Percentiles rank a stretch among this genome's conserved stretches.
Evolutionary conservation across 1,284 basidiomycete genomes (phyloP).

Genomic region (Wallemia hederae): DNA sequence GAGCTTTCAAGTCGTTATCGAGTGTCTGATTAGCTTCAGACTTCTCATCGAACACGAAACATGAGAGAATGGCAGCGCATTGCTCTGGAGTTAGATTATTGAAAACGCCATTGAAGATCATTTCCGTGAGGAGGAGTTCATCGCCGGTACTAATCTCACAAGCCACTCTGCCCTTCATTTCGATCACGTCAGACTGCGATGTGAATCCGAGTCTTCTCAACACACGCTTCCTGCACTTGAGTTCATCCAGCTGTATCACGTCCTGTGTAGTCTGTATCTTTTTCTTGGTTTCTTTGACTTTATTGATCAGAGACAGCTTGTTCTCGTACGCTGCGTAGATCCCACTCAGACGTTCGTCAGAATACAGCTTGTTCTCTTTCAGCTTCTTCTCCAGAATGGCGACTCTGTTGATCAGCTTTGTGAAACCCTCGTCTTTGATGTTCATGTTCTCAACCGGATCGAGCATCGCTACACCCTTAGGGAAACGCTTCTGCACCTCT

Average conservation of each 20-base stretch:
- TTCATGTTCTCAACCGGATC: slow-evolving; percentile 91
- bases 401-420: slow-evolving; percentile 72
- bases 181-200: slow-evolving; percentile 63
- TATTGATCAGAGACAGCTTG: slow-evolving; percentile 41
- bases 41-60: slow-evolving; percentile 96
- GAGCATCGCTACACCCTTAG: slow-evolving; percentile 53
- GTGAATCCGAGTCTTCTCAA: slow-evolving; percentile 77
- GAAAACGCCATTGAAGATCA: slow-evolving; percentile 93
- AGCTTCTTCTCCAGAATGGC: slow-evolving; percentile 55
- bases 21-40: slow-evolving; percentile 63
- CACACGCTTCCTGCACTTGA: slow-evolving; percentile 83
- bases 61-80: slow-evolving; percentile 68
- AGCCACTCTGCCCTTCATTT: slow-evolving; percentile 91
- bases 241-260: slow-evolving; percentile 81
- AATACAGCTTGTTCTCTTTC: slow-evolving; percentile 41
- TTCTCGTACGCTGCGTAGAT: slow-evolving; percentile 49
- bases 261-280: slow-evolving; percentile 70
- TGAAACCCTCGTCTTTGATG: slow-evolving; percentile 80
- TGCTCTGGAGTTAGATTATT: slow-evolving; percentile 70
- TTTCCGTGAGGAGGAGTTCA: slow-evolving; percentile 78
- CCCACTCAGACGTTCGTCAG: slow-evolving; percentile 38
- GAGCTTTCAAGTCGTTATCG: slow-evolving; percentile 72
- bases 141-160: slow-evolving; percentile 97
- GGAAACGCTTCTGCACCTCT: slow-evolving; percentile 70
- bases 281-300: slow-evolving; percentile 47